Conservation (phyloP, 805 yeast genomes). For the Brettanomyces nanus region DNA sequence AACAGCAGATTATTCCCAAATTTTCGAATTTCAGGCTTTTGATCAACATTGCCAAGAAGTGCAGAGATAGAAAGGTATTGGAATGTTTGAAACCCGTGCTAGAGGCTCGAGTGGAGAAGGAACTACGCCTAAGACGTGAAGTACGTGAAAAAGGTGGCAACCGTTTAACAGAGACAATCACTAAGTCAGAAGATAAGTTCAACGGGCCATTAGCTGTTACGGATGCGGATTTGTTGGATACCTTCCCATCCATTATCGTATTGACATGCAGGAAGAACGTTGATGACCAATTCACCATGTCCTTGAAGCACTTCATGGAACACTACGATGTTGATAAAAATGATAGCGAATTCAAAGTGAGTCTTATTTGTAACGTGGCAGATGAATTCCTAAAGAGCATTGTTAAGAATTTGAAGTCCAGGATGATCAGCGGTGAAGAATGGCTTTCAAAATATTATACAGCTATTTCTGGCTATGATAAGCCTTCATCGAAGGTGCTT, state of each 20-base stretch:
- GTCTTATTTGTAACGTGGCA: conserved; percentile 38
- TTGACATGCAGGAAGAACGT: conserved; percentile 18
- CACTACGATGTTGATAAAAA: conserved; percentile 1
- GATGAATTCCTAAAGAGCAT: conserved; percentile 43
- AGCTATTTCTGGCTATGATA: conserved; percentile 31
- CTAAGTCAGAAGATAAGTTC: not conserved
- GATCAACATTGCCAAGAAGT: conserved; percentile 35
- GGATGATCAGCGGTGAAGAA: conserved; percentile 36
- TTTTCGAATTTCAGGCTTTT: conserved; percentile 45
- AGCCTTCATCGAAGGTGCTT: conserved; percentile 39
- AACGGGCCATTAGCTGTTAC: conserved; percentile 28
- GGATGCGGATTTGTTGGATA: conserved; percentile 42
- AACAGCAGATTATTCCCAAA: conserved; percentile 41
- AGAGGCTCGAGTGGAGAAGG: conserved; percentile 29
- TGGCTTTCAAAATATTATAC: conserved; percentile 45
- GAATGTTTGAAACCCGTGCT: conserved; percentile 27
- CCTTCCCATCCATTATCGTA: conserved; percentile 48
- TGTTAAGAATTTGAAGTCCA: conserved; percentile 29
- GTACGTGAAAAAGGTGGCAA: conserved; percentile 23
- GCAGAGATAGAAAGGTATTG: conserved; percentile 32
- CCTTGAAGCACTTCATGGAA: conserved; percentile 26
- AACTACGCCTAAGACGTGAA: conserved; percentile 33
- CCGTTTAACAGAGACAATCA: conserved; percentile 21
- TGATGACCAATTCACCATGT: conserved; percentile 26
- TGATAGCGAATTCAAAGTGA: conserved; percentile 25